Base-by-base conservation (phyloP, 495 filamentous ascomycete species). In the Aspergillus ellipticus region DNA sequence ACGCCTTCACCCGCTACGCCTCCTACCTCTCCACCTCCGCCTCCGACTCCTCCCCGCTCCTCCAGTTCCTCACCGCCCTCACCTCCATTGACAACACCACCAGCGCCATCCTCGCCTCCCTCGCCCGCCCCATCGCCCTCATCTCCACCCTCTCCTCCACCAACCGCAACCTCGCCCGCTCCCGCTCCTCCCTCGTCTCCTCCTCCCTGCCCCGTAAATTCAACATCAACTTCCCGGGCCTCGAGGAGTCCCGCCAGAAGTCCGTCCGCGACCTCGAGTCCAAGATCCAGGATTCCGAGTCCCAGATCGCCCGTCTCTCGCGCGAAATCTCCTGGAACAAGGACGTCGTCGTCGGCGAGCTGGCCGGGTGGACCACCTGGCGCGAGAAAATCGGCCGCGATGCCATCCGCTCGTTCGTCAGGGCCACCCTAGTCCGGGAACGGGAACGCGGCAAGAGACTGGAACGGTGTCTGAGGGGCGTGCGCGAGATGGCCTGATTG, bases 351-450 rank as follows among this genome's bases (percentile, higher is more conserved):
- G 93, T 95, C 11, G 78, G 84, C 7, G 95, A 99, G 68, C 66
- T 99, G 55, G 93, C 94, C 1, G 92, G 90, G 2, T 97, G 93
- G 88, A 89, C 96, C 62, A 90, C 94, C 13, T 83, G 89, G 76
- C 85, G 92, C 49, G 90, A 87, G 60, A 83, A 82, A 59, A 80
- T 90, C 71, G 92, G 88, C 2, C 75, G 84, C 24, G 84, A 81
- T 58, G 88, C 88, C 3, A 83, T 97, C 35, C 81, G 78, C 56
- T 81, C 88, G 15, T 83, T 96, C 62, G 93, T 88, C 33, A 84
- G 78, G 70, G 83, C 85, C 51, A 89, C 89, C 77, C 71, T 97
- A 31, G 81, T 93, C 6, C 71, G 77, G 29, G 95, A 99, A 72
- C 84, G 78, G 57, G 85, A 89, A 66, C 79, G 90, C 55, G 75